A percentile compares a stretch with the other conserved stretches of the same genome.
phyloP scores from a whole-genome alignment of 305 asterid species.

The Coffea humblotiana region DNA sequence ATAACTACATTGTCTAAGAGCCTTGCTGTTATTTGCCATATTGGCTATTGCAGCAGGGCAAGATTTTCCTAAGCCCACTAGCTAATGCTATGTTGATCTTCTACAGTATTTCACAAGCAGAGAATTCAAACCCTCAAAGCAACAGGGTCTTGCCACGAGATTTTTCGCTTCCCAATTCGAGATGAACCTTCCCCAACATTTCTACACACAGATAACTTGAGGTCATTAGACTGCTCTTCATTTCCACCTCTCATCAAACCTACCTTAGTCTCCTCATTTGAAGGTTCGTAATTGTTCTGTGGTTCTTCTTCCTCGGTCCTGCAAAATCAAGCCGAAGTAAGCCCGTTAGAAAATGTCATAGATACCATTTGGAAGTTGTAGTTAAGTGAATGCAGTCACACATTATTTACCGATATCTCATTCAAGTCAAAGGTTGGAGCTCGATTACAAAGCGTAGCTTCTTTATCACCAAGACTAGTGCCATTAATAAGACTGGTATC shows the following conservation, averaged over 20 bases:
- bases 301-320: slow-evolving; percentile 88
- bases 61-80: background rate
- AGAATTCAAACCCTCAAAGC: slow-evolving; percentile 73
- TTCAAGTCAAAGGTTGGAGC: slow-evolving; percentile 82
- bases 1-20: slow-evolving; percentile 1
- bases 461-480: slow-evolving; percentile 38
- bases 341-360: background rate
- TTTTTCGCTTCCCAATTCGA: slow-evolving; percentile 73
- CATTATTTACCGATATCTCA: slow-evolving; percentile 66
- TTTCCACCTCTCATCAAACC: slow-evolving; percentile 45
- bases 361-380: background rate
- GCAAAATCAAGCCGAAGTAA: slow-evolving; percentile 13
- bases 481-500: slow-evolving; percentile 25
- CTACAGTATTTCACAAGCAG: background rate
- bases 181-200: slow-evolving; percentile 70
- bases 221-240: slow-evolving; percentile 65
- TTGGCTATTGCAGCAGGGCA: background rate
- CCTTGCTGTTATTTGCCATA: background rate
- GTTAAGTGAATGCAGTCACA: background rate
- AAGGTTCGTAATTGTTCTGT: slow-evolving; percentile 34
- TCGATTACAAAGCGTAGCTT: slow-evolving; percentile 41
- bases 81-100: background rate
- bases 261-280: slow-evolving; percentile 47
- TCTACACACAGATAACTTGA: slow-evolving; percentile 65
- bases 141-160: slow-evolving; percentile 94